phyloP scores from a whole-genome alignment of 1,284 basidiomycete genomes.

The Inonotus obliquus region DNA sequence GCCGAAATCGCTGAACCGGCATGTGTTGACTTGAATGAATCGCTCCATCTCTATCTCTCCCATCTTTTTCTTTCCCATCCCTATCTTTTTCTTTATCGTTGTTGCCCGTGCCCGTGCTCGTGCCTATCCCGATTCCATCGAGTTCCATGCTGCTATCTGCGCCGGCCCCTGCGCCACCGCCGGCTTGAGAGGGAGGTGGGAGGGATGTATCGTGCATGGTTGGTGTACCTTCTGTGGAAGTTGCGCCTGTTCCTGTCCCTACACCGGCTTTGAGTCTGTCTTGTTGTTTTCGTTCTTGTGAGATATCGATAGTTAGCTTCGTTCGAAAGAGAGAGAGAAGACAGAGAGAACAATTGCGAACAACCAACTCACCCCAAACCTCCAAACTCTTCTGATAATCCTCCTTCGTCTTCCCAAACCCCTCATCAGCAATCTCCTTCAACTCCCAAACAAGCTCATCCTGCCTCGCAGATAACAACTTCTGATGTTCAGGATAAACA shows the following conservation, averaged over 20 bases:
- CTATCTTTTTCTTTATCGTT: no score
- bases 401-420: constrained; percentile 63
- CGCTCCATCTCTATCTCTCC: constrained; percentile 9
- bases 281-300: constrained; percentile 57
- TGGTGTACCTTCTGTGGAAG: constrained; percentile 33
- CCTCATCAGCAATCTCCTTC: constrained; percentile 49
- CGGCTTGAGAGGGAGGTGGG: constrained; percentile 19
- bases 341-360: constrained; percentile 1
- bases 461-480: constrained; percentile 57
- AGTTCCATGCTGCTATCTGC: constrained; percentile 34
- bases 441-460: constrained; percentile 61
- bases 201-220: constrained; percentile 19
- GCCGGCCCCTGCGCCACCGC: constrained; percentile 24
- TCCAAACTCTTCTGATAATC: constrained; percentile 66
- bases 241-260: constrained; percentile 33
- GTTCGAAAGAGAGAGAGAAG: constrained; percentile 3
- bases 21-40: constrained; percentile 41
- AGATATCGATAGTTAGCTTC: not conserved
- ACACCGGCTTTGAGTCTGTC: no score
- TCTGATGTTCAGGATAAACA: constrained; percentile 64
- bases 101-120: no score
- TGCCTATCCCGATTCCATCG: no score
- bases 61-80: no score
- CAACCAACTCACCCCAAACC: constrained; percentile 64
- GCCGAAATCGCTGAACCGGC: constrained; percentile 63